Evolutionary conservation across 805 yeast species (phyloP), one percentile per base, ranked within the genome.

Genomic region (Peterozyma toletana): DNA sequence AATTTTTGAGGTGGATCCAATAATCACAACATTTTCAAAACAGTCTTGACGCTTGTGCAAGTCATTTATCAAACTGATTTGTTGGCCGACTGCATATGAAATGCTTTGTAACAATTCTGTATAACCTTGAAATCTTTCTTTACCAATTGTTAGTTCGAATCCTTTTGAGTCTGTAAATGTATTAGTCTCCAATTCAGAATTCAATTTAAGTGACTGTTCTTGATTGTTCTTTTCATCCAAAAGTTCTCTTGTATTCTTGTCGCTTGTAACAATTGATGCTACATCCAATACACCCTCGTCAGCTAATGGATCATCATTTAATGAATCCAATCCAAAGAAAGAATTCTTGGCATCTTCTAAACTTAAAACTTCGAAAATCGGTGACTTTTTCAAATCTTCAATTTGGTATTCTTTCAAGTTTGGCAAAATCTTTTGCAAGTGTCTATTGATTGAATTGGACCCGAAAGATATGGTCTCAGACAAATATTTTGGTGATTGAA

Each of bases 41-140:
- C 89, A 77, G 40, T 82, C 89, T 60, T 84, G 93, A 52, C 90
- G 77, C 57, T 78, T 81, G 48, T 74, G 75, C 15, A 83, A 64
- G 53, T 86, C 91, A 5, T 62, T 54, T 14, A 91, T 70, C 43
- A 69, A 68, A n/a, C 60, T 54, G 42, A 87, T 62, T 0, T 78
- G 67, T 29, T 65, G 62, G 39, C 77, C 78, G 2, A 86, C 71
- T 2, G 74, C 72, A 15, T 63, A 65, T 3, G 84, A 72, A 16
- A 91, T 70, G 17, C 58, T 56, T 4, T 63, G 67, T 31, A 91
- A 71, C 42, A 91, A 70, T 17, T 64, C 69, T 38, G 74, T 78
- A 33, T 84, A 68, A 1, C 97, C 98, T 58, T 77, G 82, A 62
- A 91, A 91, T 53, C 98, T 72, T 65, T 89, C 96, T 48, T 81